Base-by-base conservation (phyloP, 2,329 filamentous ascomycete species). In the Cercospora canescens region DNA sequence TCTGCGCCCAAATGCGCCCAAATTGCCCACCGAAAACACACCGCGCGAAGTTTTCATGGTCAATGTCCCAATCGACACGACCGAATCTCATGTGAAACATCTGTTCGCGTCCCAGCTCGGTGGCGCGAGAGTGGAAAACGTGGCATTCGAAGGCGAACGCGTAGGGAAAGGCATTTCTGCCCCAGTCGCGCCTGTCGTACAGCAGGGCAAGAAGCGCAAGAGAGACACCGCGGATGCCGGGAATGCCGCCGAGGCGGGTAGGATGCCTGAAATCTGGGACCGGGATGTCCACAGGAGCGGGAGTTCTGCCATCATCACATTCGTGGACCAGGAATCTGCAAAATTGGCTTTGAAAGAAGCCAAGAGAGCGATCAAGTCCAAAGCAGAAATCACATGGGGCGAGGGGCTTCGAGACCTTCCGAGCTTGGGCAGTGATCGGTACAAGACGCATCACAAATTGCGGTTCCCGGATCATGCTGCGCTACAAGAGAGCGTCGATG, bases 61-160 rank as follows among this genome's bases (percentile, higher is more conserved):
- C 69, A 98, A 99, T 74, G 81, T 96, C 0, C 95, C 95, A 6
- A 84, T 90, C 69, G 94, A 97, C 76, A 89, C 92, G 66, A 96
- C 92, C 4, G 89, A 92, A 64, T 78, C 83, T 1, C 91, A 94
- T 73, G 84, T 98, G 48, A 89, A 92, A 52, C 84, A 88, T 48
- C 81, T 98, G 0, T 96, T 98, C 72, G 81, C 87, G 0, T 83
- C 85, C 0, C 86, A 96, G 16, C 85, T 97, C 0, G 91, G 92
- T 8, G 88, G 90, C 0, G 91, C 91, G 2, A 86, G 91, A 55
- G 91, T 98, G 56, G 92, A 96, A 78, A 84, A 82, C 60, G 90
- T 96, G 5, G 82, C 85, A 0, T 97, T 98, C 70, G 90, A 93
- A 70, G 84, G 85, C 70, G 84, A 88, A 69, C 79, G 84, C 69